Conservation (phyloP, 768 basidiomycete genomes). For the Cubamyces sp. region DNA sequence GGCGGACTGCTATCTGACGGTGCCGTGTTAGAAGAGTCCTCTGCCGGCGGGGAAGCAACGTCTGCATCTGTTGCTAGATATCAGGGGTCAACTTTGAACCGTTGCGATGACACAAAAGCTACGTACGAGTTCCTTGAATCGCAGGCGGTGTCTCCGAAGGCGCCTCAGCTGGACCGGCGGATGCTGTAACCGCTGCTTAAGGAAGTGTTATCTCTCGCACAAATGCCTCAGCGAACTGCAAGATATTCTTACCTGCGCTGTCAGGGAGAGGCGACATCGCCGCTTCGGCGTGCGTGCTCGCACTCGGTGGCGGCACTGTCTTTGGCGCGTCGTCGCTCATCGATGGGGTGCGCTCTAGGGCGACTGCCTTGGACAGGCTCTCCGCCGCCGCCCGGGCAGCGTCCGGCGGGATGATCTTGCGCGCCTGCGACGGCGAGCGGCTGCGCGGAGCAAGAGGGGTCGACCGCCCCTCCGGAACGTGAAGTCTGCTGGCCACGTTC, state of each 20-base stretch:
- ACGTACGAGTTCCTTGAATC: conserved; percentile 12
- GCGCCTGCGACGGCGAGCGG: conserved; percentile 42
- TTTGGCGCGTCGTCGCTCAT: conserved; percentile 3
- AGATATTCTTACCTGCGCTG: conserved; percentile 1
- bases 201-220: conserved; percentile 15
- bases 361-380: conserved; percentile 8
- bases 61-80: conserved; percentile 6
- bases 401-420: conserved; percentile 22
- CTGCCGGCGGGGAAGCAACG: conserved; percentile 5
- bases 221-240: conserved; percentile 3
- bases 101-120: background rate
- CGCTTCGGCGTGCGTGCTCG: background rate
- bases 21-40: conserved; percentile 1
- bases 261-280: background rate
- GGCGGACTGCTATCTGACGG: conserved; percentile 6
- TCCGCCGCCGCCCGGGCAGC: conserved; percentile 20
- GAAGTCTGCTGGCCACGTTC: conserved; percentile 49
- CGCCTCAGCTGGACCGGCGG: background rate
- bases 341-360: background rate
- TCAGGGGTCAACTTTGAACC: conserved; percentile 5
- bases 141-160: background rate
- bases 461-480: conserved; percentile 51
- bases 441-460: conserved; percentile 43
- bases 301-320: background rate
- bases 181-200: conserved; percentile 1